Evolutionary conservation across 805 yeast genomes (phyloP).

Genomic region (Suhomyces tanzawaensis): DNA sequence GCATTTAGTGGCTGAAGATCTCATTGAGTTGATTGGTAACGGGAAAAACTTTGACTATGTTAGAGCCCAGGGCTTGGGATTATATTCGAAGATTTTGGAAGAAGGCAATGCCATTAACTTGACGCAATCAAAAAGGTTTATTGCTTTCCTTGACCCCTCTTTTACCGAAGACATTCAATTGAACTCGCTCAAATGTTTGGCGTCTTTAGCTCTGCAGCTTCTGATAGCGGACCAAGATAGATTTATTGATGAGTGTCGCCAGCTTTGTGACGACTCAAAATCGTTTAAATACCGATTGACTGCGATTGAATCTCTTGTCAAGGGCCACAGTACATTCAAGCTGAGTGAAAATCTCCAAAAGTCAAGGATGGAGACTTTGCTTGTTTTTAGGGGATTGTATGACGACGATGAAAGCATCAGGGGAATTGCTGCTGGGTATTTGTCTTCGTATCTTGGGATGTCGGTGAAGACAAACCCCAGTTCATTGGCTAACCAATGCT

Average conservation of each 20-base stretch:
- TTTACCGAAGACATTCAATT: constrained; percentile 13
- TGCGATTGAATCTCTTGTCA: constrained; percentile 41
- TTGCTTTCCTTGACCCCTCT: too few species aligned
- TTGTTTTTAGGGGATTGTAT: constrained; percentile 37
- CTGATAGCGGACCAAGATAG: not conserved
- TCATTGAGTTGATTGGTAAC: constrained; percentile 17
- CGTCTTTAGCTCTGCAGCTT: constrained; percentile 32
- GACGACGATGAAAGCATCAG: constrained; percentile 73
- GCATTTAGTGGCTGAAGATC: too few species aligned
- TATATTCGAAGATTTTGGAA: constrained; percentile 23
- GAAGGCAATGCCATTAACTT: not conserved
- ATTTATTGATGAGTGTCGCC: not conserved
- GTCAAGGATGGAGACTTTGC: constrained; percentile 10
- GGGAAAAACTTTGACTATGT: constrained; percentile 40
- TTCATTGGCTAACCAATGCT: not conserved
- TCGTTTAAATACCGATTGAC: constrained; percentile 48
- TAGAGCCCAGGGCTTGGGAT: constrained; percentile 40
- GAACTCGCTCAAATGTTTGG: constrained; percentile 49
- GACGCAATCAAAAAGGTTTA: too few species aligned
- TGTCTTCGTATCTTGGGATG: constrained; percentile 19
- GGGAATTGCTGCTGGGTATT: constrained; percentile 40
- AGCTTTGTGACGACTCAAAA: constrained; percentile 9
- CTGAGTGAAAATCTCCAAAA: constrained; percentile 6
- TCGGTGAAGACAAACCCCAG: constrained; percentile 4
- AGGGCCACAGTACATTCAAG: constrained; percentile 16